Percentiles rank a stretch among this genome's conserved stretches.
These are phyloP conservation scores for Meyerozyma elateridarum DNA, from an alignment of 1,139 yeast genomes.

Conservation along the genomic window DNA sequence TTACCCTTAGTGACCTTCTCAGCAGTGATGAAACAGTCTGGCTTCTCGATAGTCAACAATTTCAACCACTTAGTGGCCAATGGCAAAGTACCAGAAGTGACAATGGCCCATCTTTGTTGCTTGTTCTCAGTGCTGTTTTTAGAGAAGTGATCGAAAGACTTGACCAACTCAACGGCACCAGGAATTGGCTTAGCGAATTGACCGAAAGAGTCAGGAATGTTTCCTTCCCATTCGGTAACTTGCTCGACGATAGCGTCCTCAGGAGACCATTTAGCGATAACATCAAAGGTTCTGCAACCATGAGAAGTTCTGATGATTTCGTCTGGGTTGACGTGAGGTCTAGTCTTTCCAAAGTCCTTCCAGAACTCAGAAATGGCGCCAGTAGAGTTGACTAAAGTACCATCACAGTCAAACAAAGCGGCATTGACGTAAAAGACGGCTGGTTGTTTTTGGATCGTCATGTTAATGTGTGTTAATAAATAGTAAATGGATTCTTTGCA, in stretches of 20 bases:
- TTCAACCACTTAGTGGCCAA: slow-evolving; percentile 79
- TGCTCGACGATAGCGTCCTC: slow-evolving; percentile 64
- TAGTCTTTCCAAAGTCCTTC: slow-evolving; percentile 65
- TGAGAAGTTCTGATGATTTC: slow-evolving; percentile 71
- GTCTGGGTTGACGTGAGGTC: slow-evolving; percentile 67
- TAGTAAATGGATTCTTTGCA: no score
- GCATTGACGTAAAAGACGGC: slow-evolving; percentile 45
- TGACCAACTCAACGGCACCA: slow-evolving; percentile 65
- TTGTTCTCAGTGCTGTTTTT: slow-evolving; percentile 38
- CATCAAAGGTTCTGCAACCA: slow-evolving; percentile 80
- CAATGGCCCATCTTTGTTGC: slow-evolving; percentile 70
- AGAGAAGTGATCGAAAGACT: slow-evolving; percentile 44
- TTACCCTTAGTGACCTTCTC: slow-evolving; percentile 73
- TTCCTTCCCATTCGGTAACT: slow-evolving; percentile 65
- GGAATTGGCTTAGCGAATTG: slow-evolving; percentile 68
- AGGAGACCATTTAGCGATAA: slow-evolving; percentile 69
- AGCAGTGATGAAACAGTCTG: slow-evolving; percentile 75
- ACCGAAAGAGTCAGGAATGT: slow-evolving; percentile 69
- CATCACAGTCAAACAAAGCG: slow-evolving; percentile 76
- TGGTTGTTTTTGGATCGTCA: slow-evolving; percentile 36
- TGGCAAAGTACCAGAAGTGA: slow-evolving; percentile 74
- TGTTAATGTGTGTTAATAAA: slow-evolving; percentile 9
- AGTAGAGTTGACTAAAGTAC: slow-evolving; percentile 78
- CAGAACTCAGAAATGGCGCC: slow-evolving; percentile 80
- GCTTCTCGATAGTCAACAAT: slow-evolving; percentile 56